A percentile compares a stretch with the other conserved stretches of the same genome.
phyloP scores from a whole-genome alignment of 169 alveolate species.

The Cryptosporidium xiaoi region DNA sequence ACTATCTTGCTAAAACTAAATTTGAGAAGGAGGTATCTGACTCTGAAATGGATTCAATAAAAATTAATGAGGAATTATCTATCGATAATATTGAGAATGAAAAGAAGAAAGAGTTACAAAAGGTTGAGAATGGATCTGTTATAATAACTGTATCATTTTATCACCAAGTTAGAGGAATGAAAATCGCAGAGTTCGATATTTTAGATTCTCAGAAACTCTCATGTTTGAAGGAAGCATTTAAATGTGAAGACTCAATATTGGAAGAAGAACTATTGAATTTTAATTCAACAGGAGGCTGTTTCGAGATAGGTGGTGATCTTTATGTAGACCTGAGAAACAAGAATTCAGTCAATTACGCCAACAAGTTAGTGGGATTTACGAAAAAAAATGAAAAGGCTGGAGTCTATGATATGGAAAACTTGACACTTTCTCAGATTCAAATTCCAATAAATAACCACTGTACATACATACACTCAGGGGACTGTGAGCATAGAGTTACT shows the following conservation, averaged over 20 bases:
- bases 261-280: constrained; percentile 78
- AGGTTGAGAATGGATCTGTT: constrained; percentile 2
- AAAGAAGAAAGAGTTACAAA: not conserved
- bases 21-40: not conserved
- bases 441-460: constrained; percentile 83
- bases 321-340: constrained; percentile 81
- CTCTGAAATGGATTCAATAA: not conserved
- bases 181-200: constrained; percentile 84
- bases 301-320: constrained; percentile 83
- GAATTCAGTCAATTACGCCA: constrained; percentile 16
- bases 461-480: constrained; percentile 85
- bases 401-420: constrained; percentile 78
- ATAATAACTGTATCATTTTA: constrained; percentile 79
- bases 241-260: constrained; percentile 78
- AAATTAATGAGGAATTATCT: not conserved
- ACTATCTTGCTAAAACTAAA: constrained; percentile 8
- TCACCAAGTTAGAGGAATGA: constrained; percentile 86
- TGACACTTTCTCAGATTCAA: constrained; percentile 78
- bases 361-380: constrained; percentile 72
- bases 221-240: constrained; percentile 82
- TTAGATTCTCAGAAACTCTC: constrained; percentile 83
- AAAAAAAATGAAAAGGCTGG: constrained; percentile 68
- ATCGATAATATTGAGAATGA: not conserved
- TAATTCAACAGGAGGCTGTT: constrained; percentile 81
- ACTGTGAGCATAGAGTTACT: constrained; percentile 86